phyloP scores from a whole-genome alignment of 805 yeast genomes.

The Starmerella roubikii region DNA sequence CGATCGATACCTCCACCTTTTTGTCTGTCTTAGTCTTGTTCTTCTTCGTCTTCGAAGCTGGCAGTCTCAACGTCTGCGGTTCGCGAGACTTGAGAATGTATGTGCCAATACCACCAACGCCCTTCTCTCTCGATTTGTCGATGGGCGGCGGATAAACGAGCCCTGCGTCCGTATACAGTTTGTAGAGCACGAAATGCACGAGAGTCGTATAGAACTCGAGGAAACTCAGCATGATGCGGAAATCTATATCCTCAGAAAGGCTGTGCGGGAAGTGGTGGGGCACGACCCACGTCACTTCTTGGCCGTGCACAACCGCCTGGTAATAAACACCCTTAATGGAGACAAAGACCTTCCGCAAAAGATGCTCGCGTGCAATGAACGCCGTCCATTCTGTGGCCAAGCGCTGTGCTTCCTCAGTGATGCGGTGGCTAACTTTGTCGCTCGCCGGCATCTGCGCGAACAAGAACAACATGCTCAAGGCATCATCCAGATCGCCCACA shows the following conservation, averaged over 20 bases:
- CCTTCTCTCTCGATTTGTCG: slow-evolving; percentile 56
- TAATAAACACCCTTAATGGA: slow-evolving; percentile 95
- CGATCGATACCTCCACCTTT: slow-evolving; percentile 9
- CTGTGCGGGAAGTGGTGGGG: slow-evolving; percentile 96
- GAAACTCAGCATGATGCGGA: slow-evolving; percentile 92
- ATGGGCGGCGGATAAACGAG: slow-evolving; percentile 85
- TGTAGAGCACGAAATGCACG: slow-evolving; percentile 73
- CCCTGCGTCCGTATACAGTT: slow-evolving; percentile 71
- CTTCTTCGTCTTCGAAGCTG: slow-evolving; percentile 21
- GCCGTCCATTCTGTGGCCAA: slow-evolving; percentile 94
- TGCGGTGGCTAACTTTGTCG: slow-evolving; percentile 59
- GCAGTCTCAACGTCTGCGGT: slow-evolving; percentile 7
- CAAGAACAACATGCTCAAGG: slow-evolving; percentile 83
- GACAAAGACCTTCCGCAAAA: slow-evolving; percentile 78
- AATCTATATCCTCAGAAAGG: slow-evolving; percentile 87
- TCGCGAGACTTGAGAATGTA: slow-evolving; percentile 50
- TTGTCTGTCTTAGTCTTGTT: not conserved
- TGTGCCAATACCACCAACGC: slow-evolving; percentile 79
- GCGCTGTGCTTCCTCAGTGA: slow-evolving; percentile 76
- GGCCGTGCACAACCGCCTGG: slow-evolving; percentile 80
- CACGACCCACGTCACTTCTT: slow-evolving; percentile 87
- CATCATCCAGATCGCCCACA: slow-evolving; percentile 84
- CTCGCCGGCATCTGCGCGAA: slow-evolving; percentile 94
- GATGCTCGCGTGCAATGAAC: slow-evolving; percentile 70
- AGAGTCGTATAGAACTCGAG: slow-evolving; percentile 90